A percentile compares a stretch with the other conserved stretches of the same genome.
Conservation (phyloP, 2,329 filamentous ascomycete species). For the Dactylellina leptospora region DNA sequence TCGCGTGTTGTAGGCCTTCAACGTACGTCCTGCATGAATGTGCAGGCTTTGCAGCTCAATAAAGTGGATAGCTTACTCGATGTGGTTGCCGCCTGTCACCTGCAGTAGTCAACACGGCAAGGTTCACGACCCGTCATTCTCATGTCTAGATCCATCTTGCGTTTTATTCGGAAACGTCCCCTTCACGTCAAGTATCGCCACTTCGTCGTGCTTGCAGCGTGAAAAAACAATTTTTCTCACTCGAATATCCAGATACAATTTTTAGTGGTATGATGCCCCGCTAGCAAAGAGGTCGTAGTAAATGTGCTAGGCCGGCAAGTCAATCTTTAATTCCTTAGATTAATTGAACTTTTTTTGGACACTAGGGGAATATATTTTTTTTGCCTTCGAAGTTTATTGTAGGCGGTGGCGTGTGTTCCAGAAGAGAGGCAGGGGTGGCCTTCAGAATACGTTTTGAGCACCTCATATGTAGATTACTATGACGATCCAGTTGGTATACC, state of each 20-base stretch:
- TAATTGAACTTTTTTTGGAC: no score
- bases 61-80: slow-evolving; percentile 34
- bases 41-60: slow-evolving; percentile 19
- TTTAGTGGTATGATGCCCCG: neutral
- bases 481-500: slow-evolving; percentile 22
- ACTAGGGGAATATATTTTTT: no score
- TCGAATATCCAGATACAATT: slow-evolving; percentile 3
- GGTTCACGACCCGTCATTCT: slow-evolving; percentile 4
- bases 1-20: slow-evolving; percentile 26
- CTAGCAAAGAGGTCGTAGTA: slow-evolving; percentile 9
- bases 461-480: neutral
- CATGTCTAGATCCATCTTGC: slow-evolving; percentile 11
- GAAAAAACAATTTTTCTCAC: neutral
- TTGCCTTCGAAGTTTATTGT: slow-evolving; percentile 10
- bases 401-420: slow-evolving; percentile 11
- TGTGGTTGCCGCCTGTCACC: slow-evolving; percentile 50
- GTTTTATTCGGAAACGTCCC: slow-evolving; percentile 4
- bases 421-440: slow-evolving; percentile 1
- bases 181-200: slow-evolving; percentile 14
- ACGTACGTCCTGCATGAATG: slow-evolving; percentile 24
- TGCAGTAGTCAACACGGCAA: slow-evolving; percentile 33
- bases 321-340: no score
- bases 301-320: no score
- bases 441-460: neutral
- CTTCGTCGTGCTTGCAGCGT: slow-evolving; percentile 15